Evolutionary conservation across 495 filamentous ascomycete species (phyloP).

Genomic region (Penicillium longicatenatum): DNA sequence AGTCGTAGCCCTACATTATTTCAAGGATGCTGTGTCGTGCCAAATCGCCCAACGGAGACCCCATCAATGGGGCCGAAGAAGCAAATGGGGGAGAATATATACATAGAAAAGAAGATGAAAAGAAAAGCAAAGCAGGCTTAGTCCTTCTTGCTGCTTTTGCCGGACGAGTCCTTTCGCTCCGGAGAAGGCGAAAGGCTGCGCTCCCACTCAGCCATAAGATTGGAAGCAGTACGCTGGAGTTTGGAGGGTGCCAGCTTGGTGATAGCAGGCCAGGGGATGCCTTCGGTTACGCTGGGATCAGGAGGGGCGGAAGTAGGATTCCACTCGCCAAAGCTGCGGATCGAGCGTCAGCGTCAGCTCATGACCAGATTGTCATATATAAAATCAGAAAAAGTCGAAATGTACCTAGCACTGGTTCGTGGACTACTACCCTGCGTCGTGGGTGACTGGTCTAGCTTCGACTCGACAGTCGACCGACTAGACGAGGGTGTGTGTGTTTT

Average conservation of each 20-base stretch:
- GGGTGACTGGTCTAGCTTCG: constrained; percentile 48
- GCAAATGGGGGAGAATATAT: constrained; percentile 28
- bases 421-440: constrained; percentile 50
- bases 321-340: constrained; percentile 46
- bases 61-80: constrained; percentile 24
- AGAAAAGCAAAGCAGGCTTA: constrained; percentile 17
- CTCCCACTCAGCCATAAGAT: constrained; percentile 82
- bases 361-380: constrained; percentile 37
- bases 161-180: constrained; percentile 27
- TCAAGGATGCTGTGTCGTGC: constrained; percentile 32
- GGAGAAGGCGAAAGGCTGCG: constrained; percentile 45
- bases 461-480: constrained; percentile 47
- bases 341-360: constrained; percentile 29
- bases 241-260: constrained; percentile 66
- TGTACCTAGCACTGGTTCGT: constrained; percentile 57
- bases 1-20: constrained; percentile 45
- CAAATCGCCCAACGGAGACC: constrained; percentile 28
- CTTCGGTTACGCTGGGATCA: constrained; percentile 48
- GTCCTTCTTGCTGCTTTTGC: constrained; percentile 43
- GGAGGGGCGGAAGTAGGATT: constrained; percentile 33
- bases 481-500: constrained; percentile 51
- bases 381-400: constrained; percentile 37
- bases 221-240: constrained; percentile 67
- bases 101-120: constrained; percentile 16
- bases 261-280: constrained; percentile 68